phyloP scores from a whole-genome alignment of 2,329 filamentous ascomycete species.

The Penicillium italicum region DNA sequence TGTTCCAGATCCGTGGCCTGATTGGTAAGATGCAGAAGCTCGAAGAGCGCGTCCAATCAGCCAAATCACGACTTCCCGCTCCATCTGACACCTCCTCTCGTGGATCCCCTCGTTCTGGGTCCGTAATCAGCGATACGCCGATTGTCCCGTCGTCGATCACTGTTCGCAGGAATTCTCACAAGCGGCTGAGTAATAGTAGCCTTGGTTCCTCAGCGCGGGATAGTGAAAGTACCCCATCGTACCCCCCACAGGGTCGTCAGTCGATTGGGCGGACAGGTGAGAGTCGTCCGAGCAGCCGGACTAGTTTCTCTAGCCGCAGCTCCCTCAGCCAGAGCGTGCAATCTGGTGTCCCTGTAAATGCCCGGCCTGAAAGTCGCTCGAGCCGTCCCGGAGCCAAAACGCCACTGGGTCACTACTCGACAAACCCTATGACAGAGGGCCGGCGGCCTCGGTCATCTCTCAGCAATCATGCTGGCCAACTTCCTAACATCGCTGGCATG shows the following conservation, averaged over 20 bases:
- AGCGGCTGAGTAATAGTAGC: constrained; percentile 44
- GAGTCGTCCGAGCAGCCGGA: constrained; percentile 70
- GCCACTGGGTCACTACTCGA: constrained; percentile 56
- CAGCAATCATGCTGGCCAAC: constrained; percentile 55
- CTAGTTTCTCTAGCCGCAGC: constrained; percentile 53
- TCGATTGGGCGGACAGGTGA: constrained; percentile 50
- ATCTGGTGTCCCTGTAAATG: constrained; percentile 35
- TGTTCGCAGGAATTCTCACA: constrained; percentile 46
- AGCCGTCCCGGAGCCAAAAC: constrained; percentile 61
- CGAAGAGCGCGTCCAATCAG: constrained; percentile 87
- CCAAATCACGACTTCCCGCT: constrained; percentile 83
- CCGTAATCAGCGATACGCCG: constrained; percentile 45
- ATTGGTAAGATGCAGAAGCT: constrained; percentile 97
- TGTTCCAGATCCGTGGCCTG: constrained; percentile 87
- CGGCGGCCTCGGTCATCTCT: constrained; percentile 68
- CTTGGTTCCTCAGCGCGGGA: constrained; percentile 39
- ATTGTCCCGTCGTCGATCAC: constrained; percentile 55
- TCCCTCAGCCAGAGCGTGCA: constrained; percentile 42
- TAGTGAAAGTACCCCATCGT: constrained; percentile 36
- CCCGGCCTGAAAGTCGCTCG: constrained; percentile 63
- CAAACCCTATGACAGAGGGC: constrained; percentile 47
- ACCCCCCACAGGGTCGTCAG: constrained; percentile 37
- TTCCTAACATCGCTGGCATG: constrained; percentile 55
- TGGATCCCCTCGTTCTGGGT: constrained; percentile 66
- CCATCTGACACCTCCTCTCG: constrained; percentile 74